These are phyloP conservation scores for Beauveria asiatica DNA, from an alignment of 2,329 filamentous ascomycete genomes.

Conservation along the genomic window DNA sequence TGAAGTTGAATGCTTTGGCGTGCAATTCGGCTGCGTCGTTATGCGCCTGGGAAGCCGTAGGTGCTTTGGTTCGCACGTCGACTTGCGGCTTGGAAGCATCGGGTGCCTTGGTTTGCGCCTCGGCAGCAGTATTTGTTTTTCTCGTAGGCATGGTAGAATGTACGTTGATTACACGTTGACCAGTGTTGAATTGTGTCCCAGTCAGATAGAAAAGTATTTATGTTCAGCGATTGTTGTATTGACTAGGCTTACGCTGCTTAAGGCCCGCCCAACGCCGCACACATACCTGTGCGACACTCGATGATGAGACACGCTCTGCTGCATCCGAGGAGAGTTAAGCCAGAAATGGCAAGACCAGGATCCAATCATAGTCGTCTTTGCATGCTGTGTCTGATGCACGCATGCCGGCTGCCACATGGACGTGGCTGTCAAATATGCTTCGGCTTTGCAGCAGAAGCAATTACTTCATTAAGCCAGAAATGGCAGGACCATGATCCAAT, in stretches of 20 bases:
- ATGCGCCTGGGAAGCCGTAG: too few relatives aligned
- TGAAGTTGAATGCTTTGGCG: background rate
- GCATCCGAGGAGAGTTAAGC: too few relatives aligned
- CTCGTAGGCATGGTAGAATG: background rate
- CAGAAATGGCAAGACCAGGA: too few relatives aligned
- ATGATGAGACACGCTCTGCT: too few relatives aligned
- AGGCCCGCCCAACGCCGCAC: background rate
- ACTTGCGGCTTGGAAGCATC: too few relatives aligned
- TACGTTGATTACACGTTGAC: background rate
- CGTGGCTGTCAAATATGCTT: too few relatives aligned
- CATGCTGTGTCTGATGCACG: background rate
- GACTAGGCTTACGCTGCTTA: background rate
- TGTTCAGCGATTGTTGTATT: background rate
- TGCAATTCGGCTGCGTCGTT: background rate
- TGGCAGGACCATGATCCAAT: background rate
- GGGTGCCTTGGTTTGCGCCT: too few relatives aligned
- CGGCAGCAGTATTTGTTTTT: background rate
- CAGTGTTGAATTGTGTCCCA: background rate
- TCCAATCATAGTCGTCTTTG: too few relatives aligned
- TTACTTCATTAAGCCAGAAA: background rate
- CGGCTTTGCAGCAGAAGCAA: too few relatives aligned
- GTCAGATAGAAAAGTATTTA: background rate
- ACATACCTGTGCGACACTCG: too few relatives aligned
- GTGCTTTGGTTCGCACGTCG: too few relatives aligned
- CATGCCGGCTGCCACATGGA: background rate